Evolutionary conservation across 2,329 filamentous ascomycete genomes (phyloP).

Genomic region (Berkeleyomyces rouxiae): DNA sequence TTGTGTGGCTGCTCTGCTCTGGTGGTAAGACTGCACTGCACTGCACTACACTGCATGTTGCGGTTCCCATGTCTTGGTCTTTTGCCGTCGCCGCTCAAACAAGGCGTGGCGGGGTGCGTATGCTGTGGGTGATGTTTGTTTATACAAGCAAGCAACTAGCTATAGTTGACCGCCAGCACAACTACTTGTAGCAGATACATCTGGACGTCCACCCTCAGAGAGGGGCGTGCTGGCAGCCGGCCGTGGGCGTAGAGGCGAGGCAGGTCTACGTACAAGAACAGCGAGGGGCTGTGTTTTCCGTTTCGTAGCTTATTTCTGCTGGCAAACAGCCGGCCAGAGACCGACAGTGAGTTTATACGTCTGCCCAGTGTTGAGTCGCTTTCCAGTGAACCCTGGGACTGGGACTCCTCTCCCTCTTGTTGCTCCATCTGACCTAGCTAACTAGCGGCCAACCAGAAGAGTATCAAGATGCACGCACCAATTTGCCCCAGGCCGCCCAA

Average conservation of each 20-base stretch:
- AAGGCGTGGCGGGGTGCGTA: background rate
- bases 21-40: too few species aligned
- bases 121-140: background rate
- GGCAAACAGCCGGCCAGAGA: background rate
- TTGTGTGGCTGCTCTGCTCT: too few species aligned
- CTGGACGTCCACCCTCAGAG: background rate
- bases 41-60: too few species aligned
- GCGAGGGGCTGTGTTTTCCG: background rate
- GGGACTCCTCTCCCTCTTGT: too few species aligned
- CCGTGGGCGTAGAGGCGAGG: background rate
- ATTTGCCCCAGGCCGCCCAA: background rate
- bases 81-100: background rate
- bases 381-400: too few species aligned
- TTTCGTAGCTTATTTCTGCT: background rate
- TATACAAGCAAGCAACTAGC: background rate
- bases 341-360: background rate
- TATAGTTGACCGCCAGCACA: too few species aligned
- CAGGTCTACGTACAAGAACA: too few species aligned
- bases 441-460: background rate
- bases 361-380: too few species aligned
- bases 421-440: too few species aligned
- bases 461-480: background rate
- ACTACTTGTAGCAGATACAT: too few species aligned
- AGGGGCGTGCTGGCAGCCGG: background rate
- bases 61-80: background rate